phyloP scores from a whole-genome alignment of 1,284 basidiomycete species.

The Cryptococcus sp. region DNA sequence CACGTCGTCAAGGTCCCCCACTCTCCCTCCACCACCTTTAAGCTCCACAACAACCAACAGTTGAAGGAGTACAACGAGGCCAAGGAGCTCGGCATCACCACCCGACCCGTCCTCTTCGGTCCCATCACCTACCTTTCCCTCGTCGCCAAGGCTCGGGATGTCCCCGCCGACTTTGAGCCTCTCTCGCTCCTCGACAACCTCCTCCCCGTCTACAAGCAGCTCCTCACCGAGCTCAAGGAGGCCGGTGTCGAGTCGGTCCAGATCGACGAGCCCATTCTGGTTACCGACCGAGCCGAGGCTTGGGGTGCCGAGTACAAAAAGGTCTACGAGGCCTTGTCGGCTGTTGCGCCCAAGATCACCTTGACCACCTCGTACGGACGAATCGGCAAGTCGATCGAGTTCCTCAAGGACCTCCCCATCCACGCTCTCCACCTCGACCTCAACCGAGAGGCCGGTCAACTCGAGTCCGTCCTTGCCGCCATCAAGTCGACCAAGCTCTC shows the following conservation, averaged over 20 bases:
- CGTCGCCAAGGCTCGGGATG: constrained; percentile 85
- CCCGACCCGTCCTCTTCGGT: constrained; percentile 93
- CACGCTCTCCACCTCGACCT: constrained; percentile 95
- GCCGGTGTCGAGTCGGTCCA: constrained; percentile 94
- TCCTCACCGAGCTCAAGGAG: constrained; percentile 84
- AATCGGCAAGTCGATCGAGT: constrained; percentile 85
- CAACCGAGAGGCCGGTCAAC: constrained; percentile 85
- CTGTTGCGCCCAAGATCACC: constrained; percentile 83
- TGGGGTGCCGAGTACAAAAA: constrained; percentile 76
- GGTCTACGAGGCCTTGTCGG: constrained; percentile 75
- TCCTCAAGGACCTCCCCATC: constrained; percentile 87
- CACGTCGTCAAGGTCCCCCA: constrained; percentile 99
- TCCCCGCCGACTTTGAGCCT: constrained; percentile 78
- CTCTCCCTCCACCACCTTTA: constrained; percentile 86
- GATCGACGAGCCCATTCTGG: constrained; percentile 95
- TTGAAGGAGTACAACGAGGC: constrained; percentile 95
- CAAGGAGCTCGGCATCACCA: constrained; percentile 78
- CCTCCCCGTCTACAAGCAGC: constrained; percentile 85
- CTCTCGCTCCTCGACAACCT: constrained; percentile 86
- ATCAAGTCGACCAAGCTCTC: constrained; percentile 74
- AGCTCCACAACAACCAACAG: constrained; percentile 91
- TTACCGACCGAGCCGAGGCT: constrained; percentile 76
- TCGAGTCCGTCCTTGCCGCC: constrained; percentile 75
- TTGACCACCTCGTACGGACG: constrained; percentile 96
- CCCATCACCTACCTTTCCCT: constrained; percentile 94